Evolutionary conservation across 129 eudicot species (phyloP).

Genomic region (Helianthus tuberosus): DNA sequence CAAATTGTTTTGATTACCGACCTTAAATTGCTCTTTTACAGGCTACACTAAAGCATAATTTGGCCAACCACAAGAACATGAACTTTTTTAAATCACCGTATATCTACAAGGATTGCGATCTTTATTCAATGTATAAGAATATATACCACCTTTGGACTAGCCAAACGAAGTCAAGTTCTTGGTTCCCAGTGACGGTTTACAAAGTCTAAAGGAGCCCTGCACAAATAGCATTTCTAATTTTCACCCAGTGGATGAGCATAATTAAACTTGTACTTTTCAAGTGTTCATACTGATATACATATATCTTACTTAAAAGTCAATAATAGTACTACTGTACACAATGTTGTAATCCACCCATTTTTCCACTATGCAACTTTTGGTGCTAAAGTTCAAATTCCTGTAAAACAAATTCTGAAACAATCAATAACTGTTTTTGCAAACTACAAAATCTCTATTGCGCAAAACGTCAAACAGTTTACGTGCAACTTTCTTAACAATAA

Average conservation of each 20-base stretch:
- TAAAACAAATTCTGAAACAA: neutral
- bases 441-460: too few relatives aligned
- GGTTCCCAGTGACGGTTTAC: constrained; percentile 18
- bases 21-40: constrained; percentile 3
- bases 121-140: constrained; percentile 16
- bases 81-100: neutral
- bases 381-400: constrained; percentile 1
- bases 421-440: neutral
- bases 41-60: neutral
- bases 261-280: neutral
- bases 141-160: constrained; percentile 16
- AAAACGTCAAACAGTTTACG: too few relatives aligned
- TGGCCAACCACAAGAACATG: neutral
- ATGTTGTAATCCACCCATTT: neutral
- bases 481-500: too few relatives aligned
- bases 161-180: constrained; percentile 20
- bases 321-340: neutral
- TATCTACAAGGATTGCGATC: constrained; percentile 11
- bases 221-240: constrained; percentile 14
- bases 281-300: too few relatives aligned
- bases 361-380: constrained; percentile 4
- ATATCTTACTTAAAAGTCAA: neutral
- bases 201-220: constrained; percentile 18
- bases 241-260: constrained; percentile 6
- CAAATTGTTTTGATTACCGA: neutral